Evolutionary conservation across 805 yeast genomes (phyloP).

Genomic region (Dipodascopsis uninucleata): DNA sequence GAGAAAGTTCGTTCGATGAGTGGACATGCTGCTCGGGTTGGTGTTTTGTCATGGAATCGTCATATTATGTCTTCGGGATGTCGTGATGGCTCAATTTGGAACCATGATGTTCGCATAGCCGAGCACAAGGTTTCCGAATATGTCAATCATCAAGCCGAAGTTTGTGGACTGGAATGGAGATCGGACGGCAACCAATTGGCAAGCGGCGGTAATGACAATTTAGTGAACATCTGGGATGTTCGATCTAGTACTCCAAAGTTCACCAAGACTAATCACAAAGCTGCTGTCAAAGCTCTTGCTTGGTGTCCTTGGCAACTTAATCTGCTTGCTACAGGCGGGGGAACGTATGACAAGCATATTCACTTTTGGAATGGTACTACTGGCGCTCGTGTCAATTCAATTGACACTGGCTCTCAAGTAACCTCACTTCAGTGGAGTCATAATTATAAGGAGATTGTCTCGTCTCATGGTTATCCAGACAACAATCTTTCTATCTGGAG

Average conservation of each 20-base stretch:
- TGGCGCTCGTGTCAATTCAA: conserved; percentile 79
- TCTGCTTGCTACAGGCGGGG: conserved; percentile 94
- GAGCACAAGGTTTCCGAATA: conserved; percentile 63
- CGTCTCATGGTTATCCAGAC: conserved; percentile 90
- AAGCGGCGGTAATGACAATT: conserved; percentile 90
- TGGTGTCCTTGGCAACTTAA: conserved; percentile 90
- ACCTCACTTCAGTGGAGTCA: conserved; percentile 89
- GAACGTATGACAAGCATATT: conserved; percentile 80
- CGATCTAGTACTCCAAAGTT: conserved; percentile 65
- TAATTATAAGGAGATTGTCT: conserved; percentile 64
- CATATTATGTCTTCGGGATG: conserved; percentile 83
- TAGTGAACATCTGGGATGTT: conserved; percentile 91
- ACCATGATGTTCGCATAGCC: conserved; percentile 86
- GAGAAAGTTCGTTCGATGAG: conserved; percentile 69
- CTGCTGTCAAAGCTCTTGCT: conserved; percentile 91
- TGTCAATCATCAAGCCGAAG: conserved; percentile 76
- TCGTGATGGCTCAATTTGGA: conserved; percentile 76
- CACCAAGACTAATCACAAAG: conserved; percentile 74
- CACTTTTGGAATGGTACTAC: conserved; percentile 95
- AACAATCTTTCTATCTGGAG: conserved; percentile 80
- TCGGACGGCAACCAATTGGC: conserved; percentile 81
- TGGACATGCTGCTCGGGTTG: conserved; percentile 71
- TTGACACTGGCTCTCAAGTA: conserved; percentile 91
- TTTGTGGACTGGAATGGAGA: conserved; percentile 87
- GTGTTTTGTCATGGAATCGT: conserved; percentile 78